Base-by-base conservation (phyloP, 352 stramenopile species). In the Globisporangium paddicum region DNA sequence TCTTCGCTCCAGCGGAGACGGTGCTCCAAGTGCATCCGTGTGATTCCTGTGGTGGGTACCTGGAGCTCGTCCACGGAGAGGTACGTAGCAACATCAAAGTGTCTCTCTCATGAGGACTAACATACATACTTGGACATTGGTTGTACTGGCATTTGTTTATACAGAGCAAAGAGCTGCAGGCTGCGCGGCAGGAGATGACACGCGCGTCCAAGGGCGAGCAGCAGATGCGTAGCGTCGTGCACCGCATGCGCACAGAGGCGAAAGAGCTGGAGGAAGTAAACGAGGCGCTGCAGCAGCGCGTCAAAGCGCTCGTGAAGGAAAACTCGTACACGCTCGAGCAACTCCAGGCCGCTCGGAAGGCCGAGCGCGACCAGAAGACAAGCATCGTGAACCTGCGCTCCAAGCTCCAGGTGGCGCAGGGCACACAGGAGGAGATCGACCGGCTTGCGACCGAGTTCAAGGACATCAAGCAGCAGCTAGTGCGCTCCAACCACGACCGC, bases 61-160 rank as follows among this genome's bases (percentile, higher is more conserved):
- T 94, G 38, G 84, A 94, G 52, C 77, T 94, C 18, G 74, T 92
- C 47, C 84, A 92, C 55, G 80, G 82, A 40, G 84, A 93, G 66
- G 77, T 87, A 60, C 9, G 40, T 58, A 49, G 13, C n/a, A 5
- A 40, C 35, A 28, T n/a, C n/a, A n/a, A 23, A 16, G n/a, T 14
- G 11, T 38, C 7, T 8, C 38, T 9, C 9, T 44, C 18, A 44
- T 8, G 38, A 21, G 14, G 13, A 16, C 14, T 25, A 18, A 18
- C 14, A n/a, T 13, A 6, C 21, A 21, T 14, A 19, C 37, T 23
- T 38, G 34, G 35, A 41, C 35, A n/a, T 28, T 60, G 21, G 18
- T 26, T 16, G 16, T 16, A 44, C 4, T 54, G n/a, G 30, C 4
- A 14, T 28, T 11, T 64, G 35, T 35, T 6, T 51, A 11, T 48